Conservation (phyloP, 495 filamentous ascomycete species). For the Penicillium ochrochloron region DNA sequence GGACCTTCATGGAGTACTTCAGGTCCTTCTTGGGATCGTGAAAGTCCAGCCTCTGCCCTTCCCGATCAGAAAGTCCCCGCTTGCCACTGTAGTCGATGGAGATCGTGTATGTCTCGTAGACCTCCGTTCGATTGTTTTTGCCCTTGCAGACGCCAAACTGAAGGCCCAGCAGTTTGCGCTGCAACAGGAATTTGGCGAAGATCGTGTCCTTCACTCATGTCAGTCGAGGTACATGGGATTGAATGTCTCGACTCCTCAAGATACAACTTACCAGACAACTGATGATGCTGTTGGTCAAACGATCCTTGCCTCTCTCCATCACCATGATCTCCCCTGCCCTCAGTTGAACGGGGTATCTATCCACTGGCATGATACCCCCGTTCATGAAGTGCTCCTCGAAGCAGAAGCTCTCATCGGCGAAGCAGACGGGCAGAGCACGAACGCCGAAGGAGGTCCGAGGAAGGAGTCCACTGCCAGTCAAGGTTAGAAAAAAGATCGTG, state of each 20-base stretch:
- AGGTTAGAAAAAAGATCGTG: neutral
- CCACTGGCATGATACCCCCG: neutral
- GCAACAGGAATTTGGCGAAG: slow-evolving; percentile 5
- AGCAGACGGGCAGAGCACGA: slow-evolving; percentile 32
- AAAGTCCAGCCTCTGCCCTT: neutral
- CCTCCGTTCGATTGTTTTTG: neutral
- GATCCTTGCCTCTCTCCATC: slow-evolving; percentile 13
- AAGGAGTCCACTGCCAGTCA: slow-evolving; percentile 37
- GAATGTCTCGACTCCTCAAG: neutral
- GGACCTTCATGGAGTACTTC: neutral
- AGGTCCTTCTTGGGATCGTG: neutral
- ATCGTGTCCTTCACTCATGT: slow-evolving; percentile 10
- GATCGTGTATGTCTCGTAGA: slow-evolving; percentile 18
- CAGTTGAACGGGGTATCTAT: neutral
- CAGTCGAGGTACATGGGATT: neutral
- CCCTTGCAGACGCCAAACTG: slow-evolving; percentile 8
- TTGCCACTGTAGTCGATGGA: slow-evolving; percentile 6
- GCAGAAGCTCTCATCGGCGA: slow-evolving; percentile 26
- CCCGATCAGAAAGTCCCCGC: neutral
- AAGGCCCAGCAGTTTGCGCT: slow-evolving; percentile 3
- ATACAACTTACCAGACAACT: slow-evolving; percentile 14
- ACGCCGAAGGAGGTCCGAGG: slow-evolving; percentile 37
- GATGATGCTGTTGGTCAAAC: slow-evolving; percentile 4
- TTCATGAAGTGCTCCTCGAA: slow-evolving; percentile 36
- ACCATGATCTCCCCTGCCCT: neutral